Conservation (phyloP, 1,139 yeast genomes). For the Zhuliangozyma blackwelliae region DNA sequence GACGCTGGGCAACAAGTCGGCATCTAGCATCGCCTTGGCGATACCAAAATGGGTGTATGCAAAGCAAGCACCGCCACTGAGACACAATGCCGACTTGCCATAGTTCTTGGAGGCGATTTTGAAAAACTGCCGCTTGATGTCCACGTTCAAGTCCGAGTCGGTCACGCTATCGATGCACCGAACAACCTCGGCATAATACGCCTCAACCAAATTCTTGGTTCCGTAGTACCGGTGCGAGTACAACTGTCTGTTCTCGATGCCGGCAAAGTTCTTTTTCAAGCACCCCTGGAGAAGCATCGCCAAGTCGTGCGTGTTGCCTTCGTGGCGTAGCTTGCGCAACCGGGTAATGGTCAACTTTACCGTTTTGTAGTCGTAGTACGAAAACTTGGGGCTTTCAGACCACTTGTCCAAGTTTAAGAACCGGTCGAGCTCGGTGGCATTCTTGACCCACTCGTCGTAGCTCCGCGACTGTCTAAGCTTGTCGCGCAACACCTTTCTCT, state of each 20-base stretch:
- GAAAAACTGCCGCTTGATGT: constrained; percentile 52
- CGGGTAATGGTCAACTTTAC: constrained; percentile 47
- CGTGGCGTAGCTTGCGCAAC: constrained; percentile 32
- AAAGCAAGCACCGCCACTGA: constrained; percentile 80
- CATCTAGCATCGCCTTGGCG: constrained; percentile 65
- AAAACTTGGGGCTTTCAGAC: constrained; percentile 59
- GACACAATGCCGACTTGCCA: constrained; percentile 69
- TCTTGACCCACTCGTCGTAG: constrained; percentile 60
- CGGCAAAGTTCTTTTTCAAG: constrained; percentile 70
- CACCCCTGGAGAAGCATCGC: constrained; percentile 62
- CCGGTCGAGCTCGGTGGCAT: constrained; percentile 56
- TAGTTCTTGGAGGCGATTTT: constrained; percentile 57
- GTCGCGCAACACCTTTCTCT: constrained; percentile 46
- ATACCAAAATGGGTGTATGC: constrained; percentile 78
- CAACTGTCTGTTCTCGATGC: constrained; percentile 66
- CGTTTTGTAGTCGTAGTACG: constrained; percentile 66
- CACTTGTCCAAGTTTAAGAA: constrained; percentile 59
- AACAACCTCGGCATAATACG: constrained; percentile 52
- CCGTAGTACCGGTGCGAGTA: constrained; percentile 77
- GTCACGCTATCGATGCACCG: constrained; percentile 44
- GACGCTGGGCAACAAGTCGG: constrained; percentile 61
- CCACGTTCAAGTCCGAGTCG: constrained; percentile 33
- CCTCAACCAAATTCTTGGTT: constrained; percentile 58
- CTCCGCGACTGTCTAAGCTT: constrained; percentile 44
- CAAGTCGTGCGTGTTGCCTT: constrained; percentile 40